Evolutionary conservation across 2,329 filamentous ascomycete species (phyloP).

Genomic region (Pseudophaeomoniella oleicola): DNA sequence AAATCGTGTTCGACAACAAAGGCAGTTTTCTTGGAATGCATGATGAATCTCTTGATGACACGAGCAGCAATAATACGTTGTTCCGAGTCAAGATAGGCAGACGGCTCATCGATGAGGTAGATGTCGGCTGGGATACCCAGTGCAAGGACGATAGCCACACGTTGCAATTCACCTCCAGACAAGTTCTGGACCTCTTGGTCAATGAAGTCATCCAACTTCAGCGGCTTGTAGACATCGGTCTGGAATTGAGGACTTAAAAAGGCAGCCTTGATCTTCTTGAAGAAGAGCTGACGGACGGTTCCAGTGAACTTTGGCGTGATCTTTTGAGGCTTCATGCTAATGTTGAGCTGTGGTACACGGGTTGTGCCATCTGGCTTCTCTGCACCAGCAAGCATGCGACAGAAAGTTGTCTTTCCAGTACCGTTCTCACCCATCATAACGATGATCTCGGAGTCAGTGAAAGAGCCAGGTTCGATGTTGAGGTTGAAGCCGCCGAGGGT

Average conservation of each 20-base stretch:
- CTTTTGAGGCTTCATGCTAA: slow-evolving; percentile 98
- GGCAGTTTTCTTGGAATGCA: slow-evolving; percentile 99
- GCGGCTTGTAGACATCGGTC: slow-evolving; percentile 98
- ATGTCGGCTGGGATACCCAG: slow-evolving; percentile 93
- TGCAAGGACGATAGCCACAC: slow-evolving; percentile 95
- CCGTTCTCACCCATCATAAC: slow-evolving; percentile 99
- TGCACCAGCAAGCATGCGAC: slow-evolving; percentile 83
- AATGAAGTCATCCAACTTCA: slow-evolving; percentile 97
- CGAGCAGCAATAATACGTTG: slow-evolving; percentile 95
- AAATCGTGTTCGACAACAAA: slow-evolving; percentile 99
- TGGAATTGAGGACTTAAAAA: slow-evolving; percentile 98
- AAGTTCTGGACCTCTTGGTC: slow-evolving; percentile 99
- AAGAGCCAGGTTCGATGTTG: slow-evolving; percentile 64
- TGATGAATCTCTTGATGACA: slow-evolving; percentile 99
- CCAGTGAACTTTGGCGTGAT: slow-evolving; percentile 97
- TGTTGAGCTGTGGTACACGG: slow-evolving; percentile 82
- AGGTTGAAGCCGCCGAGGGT: slow-evolving; percentile 81
- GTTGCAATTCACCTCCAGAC: slow-evolving; percentile 97
- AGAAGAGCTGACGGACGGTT: slow-evolving; percentile 93
- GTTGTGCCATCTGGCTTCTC: slow-evolving; percentile 73
- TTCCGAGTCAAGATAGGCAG: slow-evolving; percentile 94
- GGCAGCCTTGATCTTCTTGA: slow-evolving; percentile 97
- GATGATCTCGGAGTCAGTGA: slow-evolving; percentile 96
- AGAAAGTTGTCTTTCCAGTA: slow-evolving; percentile 98
- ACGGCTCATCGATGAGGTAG: slow-evolving; percentile 96